A percentile compares a stretch with the other conserved stretches of the same genome.
Conservation (phyloP, 805 yeast species). For the Barnettozyma populi region DNA sequence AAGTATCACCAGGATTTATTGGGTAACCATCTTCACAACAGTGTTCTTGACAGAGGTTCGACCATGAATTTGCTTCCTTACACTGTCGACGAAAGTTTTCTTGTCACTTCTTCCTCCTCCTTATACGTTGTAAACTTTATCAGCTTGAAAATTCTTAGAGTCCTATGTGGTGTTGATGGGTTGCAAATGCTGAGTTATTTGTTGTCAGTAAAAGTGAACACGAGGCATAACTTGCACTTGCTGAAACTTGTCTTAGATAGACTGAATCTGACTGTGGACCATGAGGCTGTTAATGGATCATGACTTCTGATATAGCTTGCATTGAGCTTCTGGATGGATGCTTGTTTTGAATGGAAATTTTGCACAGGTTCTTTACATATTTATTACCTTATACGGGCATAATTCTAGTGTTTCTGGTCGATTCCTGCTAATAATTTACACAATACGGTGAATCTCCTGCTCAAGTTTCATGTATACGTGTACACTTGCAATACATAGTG, state of each 20-base stretch:
- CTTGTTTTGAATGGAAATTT: no score
- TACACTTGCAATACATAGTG: no score
- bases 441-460: no score
- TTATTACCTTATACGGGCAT: no score
- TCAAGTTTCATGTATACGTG: no score
- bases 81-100: constrained; percentile 17
- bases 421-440: no score
- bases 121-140: constrained; percentile 20
- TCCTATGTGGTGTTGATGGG: constrained; percentile 18
- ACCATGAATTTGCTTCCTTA: constrained; percentile 19
- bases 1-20: constrained; percentile 20
- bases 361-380: no score
- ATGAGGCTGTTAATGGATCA: neutral
- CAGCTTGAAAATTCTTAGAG: constrained; percentile 18
- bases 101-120: constrained; percentile 17
- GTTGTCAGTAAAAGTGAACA: constrained; percentile 18
- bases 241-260: constrained; percentile 15
- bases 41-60: constrained; percentile 20
- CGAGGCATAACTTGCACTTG: constrained; percentile 19
- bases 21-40: constrained; percentile 19
- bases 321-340: no score
- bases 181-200: constrained; percentile 20
- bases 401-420: no score
- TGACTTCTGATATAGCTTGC: no score
- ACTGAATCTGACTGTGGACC: neutral